Base-by-base conservation (phyloP, 306 rosid genomes). In the Chamaecrista fasciculata region DNA sequence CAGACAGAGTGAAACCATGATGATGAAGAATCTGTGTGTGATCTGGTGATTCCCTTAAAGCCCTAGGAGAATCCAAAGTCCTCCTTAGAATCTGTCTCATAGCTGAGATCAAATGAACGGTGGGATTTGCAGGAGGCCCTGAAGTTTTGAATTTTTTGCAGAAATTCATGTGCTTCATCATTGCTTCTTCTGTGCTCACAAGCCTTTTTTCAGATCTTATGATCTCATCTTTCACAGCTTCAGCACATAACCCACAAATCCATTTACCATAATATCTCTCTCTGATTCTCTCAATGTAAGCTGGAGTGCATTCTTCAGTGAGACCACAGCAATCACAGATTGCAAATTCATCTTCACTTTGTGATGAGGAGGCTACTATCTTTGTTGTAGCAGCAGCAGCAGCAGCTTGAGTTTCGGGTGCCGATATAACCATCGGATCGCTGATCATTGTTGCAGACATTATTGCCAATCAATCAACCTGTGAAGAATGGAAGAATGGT, bases 171-270 rank as follows among this genome's bases (percentile, higher is more conserved):
- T 93, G 97, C 48, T 75, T 86, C 6, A 81, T 59, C 87, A 90
- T 74, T 29, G 97, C 98, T 76, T 94, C 99, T 72, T 94, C 99
- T 15, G 90, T 83, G 83, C 90, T 80, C 1, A 93, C 40, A 6
- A 90, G 89, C 69, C 87, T 83, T 34, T 85, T 83, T 34, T 85
- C 80, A 34, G 89, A 88, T 86, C 95, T 85, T 2, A 86, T 52
- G 70, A 90, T 86, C 76, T 93, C 98, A 59, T 93, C 94, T 48
- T 90, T 88, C 25, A 93, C 80, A 34, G 97, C 98, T 83, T 93
- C 98, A 18, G 86, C 81, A 61, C 98, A 93, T 23, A 93, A 82
- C 24, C 98, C 98, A 48, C 98, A 93, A 69, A 93, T 84, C 98
- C 98, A 93, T 62, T 84, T 90, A 29, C 96, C 96, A 15, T 67